Conservation (phyloP, 2,329 filamentous ascomycete species). For the Lojkania enalia region DNA sequence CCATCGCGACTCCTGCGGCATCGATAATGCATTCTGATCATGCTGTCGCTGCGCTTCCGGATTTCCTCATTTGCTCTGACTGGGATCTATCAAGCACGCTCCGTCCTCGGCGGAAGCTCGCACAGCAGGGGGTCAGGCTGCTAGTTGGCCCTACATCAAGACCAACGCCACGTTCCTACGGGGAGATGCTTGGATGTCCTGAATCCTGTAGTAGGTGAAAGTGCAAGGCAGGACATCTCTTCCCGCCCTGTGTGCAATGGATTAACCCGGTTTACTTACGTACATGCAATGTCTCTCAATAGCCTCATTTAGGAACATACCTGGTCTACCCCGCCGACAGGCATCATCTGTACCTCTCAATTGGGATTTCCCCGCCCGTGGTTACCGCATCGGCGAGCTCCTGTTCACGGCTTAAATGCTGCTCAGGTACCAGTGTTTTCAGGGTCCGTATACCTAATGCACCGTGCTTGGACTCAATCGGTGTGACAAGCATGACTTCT, state of each 20-base stretch:
- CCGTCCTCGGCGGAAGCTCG: too few relatives aligned
- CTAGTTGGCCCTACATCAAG: too few relatives aligned
- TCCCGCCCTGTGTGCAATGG: too few relatives aligned
- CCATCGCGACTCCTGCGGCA: background rate
- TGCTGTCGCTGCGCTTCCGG: background rate
- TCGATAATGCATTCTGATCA: background rate
- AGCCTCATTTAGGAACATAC: constrained; percentile 1
- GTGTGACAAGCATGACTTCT: constrained; percentile 6
- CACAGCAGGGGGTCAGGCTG: too few relatives aligned
- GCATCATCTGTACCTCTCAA: background rate
- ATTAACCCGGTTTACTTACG: too few relatives aligned
- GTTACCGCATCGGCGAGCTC: constrained; percentile 3
- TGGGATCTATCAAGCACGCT: too few relatives aligned
- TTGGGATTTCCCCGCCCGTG: constrained; percentile 7
- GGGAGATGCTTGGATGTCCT: too few relatives aligned
- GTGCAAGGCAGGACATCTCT: too few relatives aligned
- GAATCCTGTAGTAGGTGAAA: too few relatives aligned
- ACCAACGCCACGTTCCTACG: too few relatives aligned
- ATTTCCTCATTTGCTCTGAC: too few relatives aligned
- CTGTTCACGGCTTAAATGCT: background rate
- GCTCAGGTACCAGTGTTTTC: constrained; percentile 6
- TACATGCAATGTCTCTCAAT: constrained; percentile 1
- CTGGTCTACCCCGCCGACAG: constrained; percentile 8
- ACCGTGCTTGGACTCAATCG: too few relatives aligned
- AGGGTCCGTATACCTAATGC: background rate